Evolutionary conservation across 1,139 yeast species (phyloP).

Genomic region (Saccharomyces hybrid): DNA sequence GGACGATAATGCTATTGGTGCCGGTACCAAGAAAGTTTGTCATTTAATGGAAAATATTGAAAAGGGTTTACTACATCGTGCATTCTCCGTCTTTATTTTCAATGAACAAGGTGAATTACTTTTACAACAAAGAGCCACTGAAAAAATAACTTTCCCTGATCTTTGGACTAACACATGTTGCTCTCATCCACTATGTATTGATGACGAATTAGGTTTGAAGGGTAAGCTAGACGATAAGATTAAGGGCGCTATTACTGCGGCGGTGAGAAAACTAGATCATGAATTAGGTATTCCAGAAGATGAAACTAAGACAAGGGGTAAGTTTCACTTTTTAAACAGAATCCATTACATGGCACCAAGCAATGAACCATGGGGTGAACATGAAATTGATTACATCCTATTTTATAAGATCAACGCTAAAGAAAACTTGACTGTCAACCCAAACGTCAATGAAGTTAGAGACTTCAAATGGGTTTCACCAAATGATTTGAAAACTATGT

Average conservation of each 20-base stretch:
- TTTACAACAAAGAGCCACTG: slow-evolving; percentile 90
- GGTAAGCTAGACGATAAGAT: slow-evolving; percentile 51
- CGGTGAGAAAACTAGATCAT: slow-evolving; percentile 83
- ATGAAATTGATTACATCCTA: slow-evolving; percentile 91
- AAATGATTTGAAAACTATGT: slow-evolving; percentile 65
- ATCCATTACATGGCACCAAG: slow-evolving; percentile 90
- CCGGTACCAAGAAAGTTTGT: slow-evolving; percentile 88
- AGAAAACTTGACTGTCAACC: slow-evolving; percentile 36
- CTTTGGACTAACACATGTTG: slow-evolving; percentile 99
- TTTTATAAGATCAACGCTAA: slow-evolving; percentile 59
- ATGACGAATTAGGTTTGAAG: slow-evolving; percentile 62
- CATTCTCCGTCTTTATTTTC: slow-evolving; percentile 89
- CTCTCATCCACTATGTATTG: slow-evolving; percentile 88
- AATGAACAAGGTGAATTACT: slow-evolving; percentile 68
- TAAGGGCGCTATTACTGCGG: slow-evolving; percentile 78
- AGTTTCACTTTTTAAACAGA: slow-evolving; percentile 77
- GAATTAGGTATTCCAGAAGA: slow-evolving; percentile 85
- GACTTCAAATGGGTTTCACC: slow-evolving; percentile 70
- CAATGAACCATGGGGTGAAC: slow-evolving; percentile 91
- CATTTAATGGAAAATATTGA: slow-evolving; percentile 86
- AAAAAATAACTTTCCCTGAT: slow-evolving; percentile 90
- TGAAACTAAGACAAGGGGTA: slow-evolving; percentile 31
- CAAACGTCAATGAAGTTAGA: slow-evolving; percentile 76
- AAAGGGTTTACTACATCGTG: slow-evolving; percentile 83
- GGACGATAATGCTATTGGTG: slow-evolving; percentile 80